Evolutionary conservation across 192 early-diverging fungal species (phyloP).

Genomic region (Coemansia aciculifera): DNA sequence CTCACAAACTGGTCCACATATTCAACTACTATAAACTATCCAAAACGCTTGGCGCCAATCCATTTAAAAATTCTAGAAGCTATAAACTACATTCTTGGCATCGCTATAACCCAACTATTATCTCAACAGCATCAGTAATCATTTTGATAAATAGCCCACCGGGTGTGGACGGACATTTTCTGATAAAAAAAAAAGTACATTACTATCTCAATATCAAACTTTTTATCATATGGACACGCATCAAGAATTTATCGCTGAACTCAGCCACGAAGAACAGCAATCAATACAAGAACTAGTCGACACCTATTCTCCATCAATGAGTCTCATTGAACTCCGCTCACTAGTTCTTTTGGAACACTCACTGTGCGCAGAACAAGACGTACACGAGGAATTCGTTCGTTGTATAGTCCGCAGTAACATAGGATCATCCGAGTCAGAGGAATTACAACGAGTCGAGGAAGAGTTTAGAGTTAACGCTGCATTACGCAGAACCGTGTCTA

Average conservation of each 20-base stretch:
- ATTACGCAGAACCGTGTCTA: background rate
- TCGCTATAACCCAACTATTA: too few species aligned
- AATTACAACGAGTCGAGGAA: background rate
- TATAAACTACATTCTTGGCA: too few species aligned
- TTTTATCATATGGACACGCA: background rate
- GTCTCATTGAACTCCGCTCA: background rate
- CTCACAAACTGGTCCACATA: too few species aligned
- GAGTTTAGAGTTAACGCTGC: background rate
- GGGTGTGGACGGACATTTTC: too few species aligned
- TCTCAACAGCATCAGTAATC: too few species aligned
- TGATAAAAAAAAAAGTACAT: too few species aligned
- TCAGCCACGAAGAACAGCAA: conserved; percentile 12
- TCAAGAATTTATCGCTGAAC: conserved; percentile 24
- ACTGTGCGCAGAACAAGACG: conserved; percentile 14
- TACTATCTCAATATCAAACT: too few species aligned
- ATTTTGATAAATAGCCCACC: too few species aligned
- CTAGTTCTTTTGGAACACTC: background rate
- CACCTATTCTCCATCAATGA: background rate
- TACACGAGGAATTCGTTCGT: background rate
- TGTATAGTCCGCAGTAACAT: background rate
- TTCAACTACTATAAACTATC: too few species aligned
- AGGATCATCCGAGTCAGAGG: background rate
- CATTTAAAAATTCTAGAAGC: too few species aligned
- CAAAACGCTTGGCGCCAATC: too few species aligned
- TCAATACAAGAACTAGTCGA: conserved; percentile 16